Evolutionary conservation across 2,329 filamentous ascomycete genomes (phyloP).

Genomic region (Aspergillus quadricinctus): DNA sequence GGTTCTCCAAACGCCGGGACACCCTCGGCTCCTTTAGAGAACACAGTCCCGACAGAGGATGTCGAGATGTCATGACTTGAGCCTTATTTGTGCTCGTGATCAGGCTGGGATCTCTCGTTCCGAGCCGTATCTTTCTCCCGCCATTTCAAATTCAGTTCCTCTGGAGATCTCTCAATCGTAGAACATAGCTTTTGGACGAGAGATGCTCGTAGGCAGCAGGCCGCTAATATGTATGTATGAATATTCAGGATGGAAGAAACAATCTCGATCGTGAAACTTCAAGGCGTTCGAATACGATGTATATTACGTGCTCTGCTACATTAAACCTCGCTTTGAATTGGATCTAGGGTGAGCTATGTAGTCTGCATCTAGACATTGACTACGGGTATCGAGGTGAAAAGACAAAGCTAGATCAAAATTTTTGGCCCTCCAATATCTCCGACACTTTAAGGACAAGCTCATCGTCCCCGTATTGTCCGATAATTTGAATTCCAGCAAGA

Average conservation of each 20-base stretch:
- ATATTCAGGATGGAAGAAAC: background rate
- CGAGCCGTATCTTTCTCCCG: background rate
- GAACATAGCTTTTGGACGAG: background rate
- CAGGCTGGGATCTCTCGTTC: background rate
- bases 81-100: background rate
- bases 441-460: constrained; percentile 38
- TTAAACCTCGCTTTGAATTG: background rate
- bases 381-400: background rate
- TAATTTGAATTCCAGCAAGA: constrained; percentile 41
- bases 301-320: background rate
- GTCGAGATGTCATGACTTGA: constrained; percentile 26
- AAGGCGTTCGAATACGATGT: background rate
- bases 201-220: background rate
- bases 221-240: background rate
- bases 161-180: too few relatives aligned
- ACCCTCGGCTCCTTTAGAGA: constrained; percentile 12
- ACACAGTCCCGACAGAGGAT: constrained; percentile 22
- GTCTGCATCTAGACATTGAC: background rate
- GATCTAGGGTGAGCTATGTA: background rate
- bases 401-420: constrained; percentile 8
- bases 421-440: constrained; percentile 29
- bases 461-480: constrained; percentile 47
- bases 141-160: background rate
- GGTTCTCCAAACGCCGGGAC: constrained; percentile 18
- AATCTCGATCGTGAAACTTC: background rate